Percentiles rank a stretch among this genome's conserved stretches.
Evolutionary conservation across 2,329 filamentous ascomycete species (phyloP).

Genomic region (Talaromyces sp.): DNA sequence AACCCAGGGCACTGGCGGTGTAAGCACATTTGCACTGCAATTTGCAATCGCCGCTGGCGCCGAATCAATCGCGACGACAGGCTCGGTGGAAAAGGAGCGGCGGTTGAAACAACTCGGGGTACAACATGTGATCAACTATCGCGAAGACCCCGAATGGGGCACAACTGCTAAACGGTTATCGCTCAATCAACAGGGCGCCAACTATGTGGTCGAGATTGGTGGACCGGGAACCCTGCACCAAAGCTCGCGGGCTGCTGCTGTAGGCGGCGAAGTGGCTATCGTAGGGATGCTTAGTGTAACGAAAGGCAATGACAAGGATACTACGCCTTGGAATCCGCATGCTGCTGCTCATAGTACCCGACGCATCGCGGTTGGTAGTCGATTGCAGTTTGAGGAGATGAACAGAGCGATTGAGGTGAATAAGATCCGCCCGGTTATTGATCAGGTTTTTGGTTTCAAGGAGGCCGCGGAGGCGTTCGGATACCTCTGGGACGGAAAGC

Average conservation of each 20-base stretch:
- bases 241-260: background rate
- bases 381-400: background rate
- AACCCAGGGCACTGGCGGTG: background rate
- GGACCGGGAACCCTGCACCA: background rate
- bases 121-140: background rate
- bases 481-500: constrained; percentile 49
- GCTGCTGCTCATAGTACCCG: background rate
- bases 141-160: background rate
- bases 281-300: background rate
- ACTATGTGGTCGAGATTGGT: background rate
- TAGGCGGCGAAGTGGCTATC: background rate
- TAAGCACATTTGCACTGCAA: background rate
- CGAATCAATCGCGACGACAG: background rate
- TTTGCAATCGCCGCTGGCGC: background rate
- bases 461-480: constrained; percentile 53
- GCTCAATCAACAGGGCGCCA: background rate
- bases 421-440: constrained; percentile 41
- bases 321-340: background rate
- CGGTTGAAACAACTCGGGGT: background rate
- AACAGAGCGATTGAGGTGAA: background rate
- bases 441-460: constrained; percentile 54
- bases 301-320: background rate
- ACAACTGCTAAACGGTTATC: background rate
- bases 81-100: background rate
- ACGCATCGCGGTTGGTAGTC: background rate